Base-by-base conservation (phyloP, 2,329 filamentous ascomycete species). In the Cladosporium sp. region DNA sequence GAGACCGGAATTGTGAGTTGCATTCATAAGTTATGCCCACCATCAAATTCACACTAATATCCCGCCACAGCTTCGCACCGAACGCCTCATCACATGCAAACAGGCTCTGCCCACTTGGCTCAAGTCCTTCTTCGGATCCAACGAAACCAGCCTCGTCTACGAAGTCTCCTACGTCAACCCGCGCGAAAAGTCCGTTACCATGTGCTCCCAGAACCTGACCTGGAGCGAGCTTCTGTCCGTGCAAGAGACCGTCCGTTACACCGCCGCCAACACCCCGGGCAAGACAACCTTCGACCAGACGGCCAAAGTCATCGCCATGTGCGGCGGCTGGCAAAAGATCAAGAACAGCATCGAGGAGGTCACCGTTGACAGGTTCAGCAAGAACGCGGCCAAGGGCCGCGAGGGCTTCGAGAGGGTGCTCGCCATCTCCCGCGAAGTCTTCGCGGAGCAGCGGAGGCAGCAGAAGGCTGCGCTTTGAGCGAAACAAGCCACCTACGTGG, bases 161-260 rank as follows among this genome's bases (percentile, higher is more conserved):
- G 95, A 99, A 82, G 91, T 93, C 53, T 96, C 91, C 66, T 98
- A 98, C 79, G 94, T 99, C 76, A 92, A 98, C 79, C 92, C 92
- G 0, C 75, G 79, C 50, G 83, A 84, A 68, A 92, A 93, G 80
- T 96, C 91, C 69, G 92, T 99, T 75, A 98, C 93, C 68, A 97
- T 99, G 91, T 93, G 93, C 78, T 95, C 91, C 71, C 92, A 92
- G 77, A 99, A 99, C 81, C 84, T 99, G 77, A 98, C 95, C 8
- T 95, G 88, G 86, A 90, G 88, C 69, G 96, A 98, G 75, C 86
- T 99, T 63, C 84, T 98, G 77, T 92, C 87, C 75, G 93, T 97
- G 55, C 91, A 93, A 78, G 95, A 99, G 82, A 97, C 94, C 21
- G 93, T 97, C 69, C 83, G 91, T 65, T 98, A 98, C 81, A 84